Percentiles rank a stretch among this genome's conserved stretches.
phyloP scores from a whole-genome alignment of 495 filamentous ascomycete genomes.

The Stereocaulon alpinum region DNA sequence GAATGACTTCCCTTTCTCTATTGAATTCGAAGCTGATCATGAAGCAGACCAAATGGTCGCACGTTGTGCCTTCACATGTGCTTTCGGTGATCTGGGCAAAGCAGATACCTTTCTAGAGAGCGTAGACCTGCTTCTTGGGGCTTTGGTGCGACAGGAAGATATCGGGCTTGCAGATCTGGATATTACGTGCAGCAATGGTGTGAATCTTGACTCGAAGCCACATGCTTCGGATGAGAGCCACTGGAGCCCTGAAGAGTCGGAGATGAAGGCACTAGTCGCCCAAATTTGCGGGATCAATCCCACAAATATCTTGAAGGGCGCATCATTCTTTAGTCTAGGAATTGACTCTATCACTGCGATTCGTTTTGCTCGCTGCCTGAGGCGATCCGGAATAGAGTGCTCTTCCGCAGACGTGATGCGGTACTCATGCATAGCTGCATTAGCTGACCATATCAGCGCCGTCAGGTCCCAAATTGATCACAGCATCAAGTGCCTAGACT shows the following conservation, averaged over 20 bases:
- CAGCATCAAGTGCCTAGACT: not conserved
- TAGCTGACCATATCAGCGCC: constrained; percentile 22
- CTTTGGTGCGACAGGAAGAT: constrained; percentile 23
- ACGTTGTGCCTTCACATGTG: constrained; percentile 22
- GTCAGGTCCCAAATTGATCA: not conserved
- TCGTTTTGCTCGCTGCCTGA: constrained; percentile 26
- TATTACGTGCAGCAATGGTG: not conserved
- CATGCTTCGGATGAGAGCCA: constrained; percentile 20
- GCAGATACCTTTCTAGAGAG: constrained; percentile 26
- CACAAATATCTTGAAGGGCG: constrained; percentile 21
- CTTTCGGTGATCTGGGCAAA: constrained; percentile 20
- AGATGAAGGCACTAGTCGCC: constrained; percentile 20
- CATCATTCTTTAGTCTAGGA: constrained; percentile 30
- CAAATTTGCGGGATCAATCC: constrained; percentile 20
- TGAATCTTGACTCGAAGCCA: constrained; percentile 1
- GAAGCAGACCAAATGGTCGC: constrained; percentile 17
- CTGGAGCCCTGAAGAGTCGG: constrained; percentile 23
- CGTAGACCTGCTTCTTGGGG: constrained; percentile 27
- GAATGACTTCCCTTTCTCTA: constrained; percentile 28
- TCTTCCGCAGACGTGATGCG: constrained; percentile 32
- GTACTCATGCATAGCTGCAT: constrained; percentile 25
- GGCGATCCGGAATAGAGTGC: constrained; percentile 22
- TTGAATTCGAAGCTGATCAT: constrained; percentile 28
- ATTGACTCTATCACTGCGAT: constrained; percentile 32
- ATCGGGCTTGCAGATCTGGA: constrained; percentile 14